phyloP scores from a whole-genome alignment of 2,329 filamentous ascomycete species.

The Ascochyta lentis region DNA sequence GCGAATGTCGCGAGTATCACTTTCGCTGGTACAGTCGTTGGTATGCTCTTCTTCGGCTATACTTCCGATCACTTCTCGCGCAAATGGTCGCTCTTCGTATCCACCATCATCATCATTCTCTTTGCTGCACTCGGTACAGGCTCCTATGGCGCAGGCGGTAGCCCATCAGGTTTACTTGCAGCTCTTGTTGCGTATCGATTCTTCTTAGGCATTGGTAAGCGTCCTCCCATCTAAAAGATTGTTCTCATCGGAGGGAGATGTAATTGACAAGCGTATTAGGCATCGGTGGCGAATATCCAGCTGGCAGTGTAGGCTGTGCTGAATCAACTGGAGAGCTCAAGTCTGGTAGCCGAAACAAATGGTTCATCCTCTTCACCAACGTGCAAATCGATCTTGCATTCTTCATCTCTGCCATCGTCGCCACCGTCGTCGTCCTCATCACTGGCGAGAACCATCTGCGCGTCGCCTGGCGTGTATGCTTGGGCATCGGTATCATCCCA shows the following conservation, averaged over 20 bases:
- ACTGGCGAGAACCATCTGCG: slow-evolving; percentile 67
- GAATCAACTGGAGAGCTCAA: slow-evolving; percentile 86
- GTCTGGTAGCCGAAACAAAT: slow-evolving; percentile 79
- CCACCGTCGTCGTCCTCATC: slow-evolving; percentile 66
- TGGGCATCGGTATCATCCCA: slow-evolving; percentile 62
- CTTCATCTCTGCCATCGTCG: slow-evolving; percentile 79
- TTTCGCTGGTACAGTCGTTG: slow-evolving; percentile 85
- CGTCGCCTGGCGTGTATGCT: slow-evolving; percentile 80
- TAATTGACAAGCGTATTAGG: slow-evolving; percentile 42
- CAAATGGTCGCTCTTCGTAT: slow-evolving; percentile 79
- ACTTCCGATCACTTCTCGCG: slow-evolving; percentile 84
- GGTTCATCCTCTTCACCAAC: slow-evolving; percentile 85
- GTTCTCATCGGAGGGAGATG: neutral
- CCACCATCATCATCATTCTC: slow-evolving; percentile 81
- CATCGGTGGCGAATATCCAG: slow-evolving; percentile 84
- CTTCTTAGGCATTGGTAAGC: slow-evolving; percentile 65
- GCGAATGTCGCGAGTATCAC: slow-evolving; percentile 81
- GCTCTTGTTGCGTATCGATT: slow-evolving; percentile 84
- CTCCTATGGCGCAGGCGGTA: slow-evolving; percentile 76
- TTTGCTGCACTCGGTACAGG: slow-evolving; percentile 82
- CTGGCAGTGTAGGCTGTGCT: slow-evolving; percentile 81
- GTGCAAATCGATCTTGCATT: slow-evolving; percentile 87
- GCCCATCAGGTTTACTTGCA: slow-evolving; percentile 73
- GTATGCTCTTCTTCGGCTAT: slow-evolving; percentile 81
- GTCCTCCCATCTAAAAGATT: neutral